Base-by-base conservation (phyloP, 108 stramenopile genomes). In the Fragilariopsis cylindrus region DNA sequence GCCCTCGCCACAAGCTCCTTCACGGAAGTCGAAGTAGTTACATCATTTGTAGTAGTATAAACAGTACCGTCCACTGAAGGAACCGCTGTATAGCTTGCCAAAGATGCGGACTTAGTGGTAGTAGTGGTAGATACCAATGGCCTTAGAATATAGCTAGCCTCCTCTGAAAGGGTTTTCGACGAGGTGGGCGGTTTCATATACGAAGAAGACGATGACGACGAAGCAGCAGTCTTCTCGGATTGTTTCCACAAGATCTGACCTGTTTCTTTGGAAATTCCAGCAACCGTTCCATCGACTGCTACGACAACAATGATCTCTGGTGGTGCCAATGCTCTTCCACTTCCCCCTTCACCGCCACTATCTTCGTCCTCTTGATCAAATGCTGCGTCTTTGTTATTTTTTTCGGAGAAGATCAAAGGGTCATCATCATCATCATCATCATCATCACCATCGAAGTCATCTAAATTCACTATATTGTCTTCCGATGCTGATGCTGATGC, bases 51-150 rank as follows among this genome's bases (percentile, higher is more conserved):
- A 12, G 94, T 91, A 16, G 90, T 71, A 63, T 87, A 92, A 8
- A 85, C 82, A 12, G 75, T 72, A 21, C 93, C 93, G 76, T 95
- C 93, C 55, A 95, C 78, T 12, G 87, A 88, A 8, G 93, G 93
- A 4, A 94, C 90, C 19, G 90, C 93, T 7, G 78, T 78, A 47
- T 70, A 84, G 40, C 69, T 48, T 54, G 56, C 64, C 40, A 60
- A 42, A 52, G 75, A 52, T 39, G 76, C 75, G 7, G 89, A 80
- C 8, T 69, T 67, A 30, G 87, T 85, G 46, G 88, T 89, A 13
- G 90, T 80, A 4, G 74, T 88, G 15, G 92, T 93, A 12, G 90
- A 86, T 8, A 93, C 77, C 53, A 93, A 71, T 15, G 92, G 92
- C 64, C 77, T 76, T 13, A 91, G 73, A 41, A 91, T 72, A 45